These are phyloP conservation scores for Rhynchospora pubera DNA, from an alignment of 176 grass and related monocot genomes.

Conservation along the genomic window DNA sequence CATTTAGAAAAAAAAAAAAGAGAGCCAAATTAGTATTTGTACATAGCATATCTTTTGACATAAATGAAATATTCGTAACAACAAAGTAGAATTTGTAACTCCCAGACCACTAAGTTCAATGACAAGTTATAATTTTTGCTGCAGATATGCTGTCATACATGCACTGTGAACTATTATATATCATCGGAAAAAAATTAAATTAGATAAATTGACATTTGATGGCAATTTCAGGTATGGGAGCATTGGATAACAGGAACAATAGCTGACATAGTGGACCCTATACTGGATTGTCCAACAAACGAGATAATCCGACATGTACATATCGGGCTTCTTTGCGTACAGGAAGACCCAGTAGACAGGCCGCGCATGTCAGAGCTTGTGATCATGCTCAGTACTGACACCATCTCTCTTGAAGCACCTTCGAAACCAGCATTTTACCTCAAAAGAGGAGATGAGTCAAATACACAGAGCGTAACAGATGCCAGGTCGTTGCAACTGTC, in stretches of 20 bases:
- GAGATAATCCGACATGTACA: constrained; percentile 36
- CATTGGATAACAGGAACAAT: constrained; percentile 40
- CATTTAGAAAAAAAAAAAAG: not conserved
- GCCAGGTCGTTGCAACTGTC: not conserved
- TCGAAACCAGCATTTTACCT: constrained; percentile 36
- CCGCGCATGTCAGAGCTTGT: constrained; percentile 45
- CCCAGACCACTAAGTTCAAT: not conserved
- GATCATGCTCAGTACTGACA: constrained; percentile 41
- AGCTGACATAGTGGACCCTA: constrained; percentile 28
- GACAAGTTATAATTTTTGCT: not conserved
- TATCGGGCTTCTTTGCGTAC: constrained; percentile 51
- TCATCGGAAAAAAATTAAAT: not conserved
- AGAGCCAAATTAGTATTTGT: not conserved
- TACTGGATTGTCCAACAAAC: constrained; percentile 23
- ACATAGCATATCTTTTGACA: not conserved
- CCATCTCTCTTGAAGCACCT: constrained; percentile 36
- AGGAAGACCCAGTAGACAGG: constrained; percentile 45
- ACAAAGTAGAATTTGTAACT: not conserved
- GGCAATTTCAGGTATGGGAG: constrained; percentile 38
- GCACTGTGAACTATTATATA: not conserved
- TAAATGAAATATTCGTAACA: too few relatives aligned
- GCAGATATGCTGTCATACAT: not conserved
- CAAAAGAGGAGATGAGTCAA: not conserved
- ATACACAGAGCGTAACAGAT: not conserved
- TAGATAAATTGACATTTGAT: not conserved